Evolutionary conservation across 2,329 filamentous ascomycete species (phyloP), one percentile per base, ranked within the genome.

Genomic region (Trichoderma asperellum): DNA sequence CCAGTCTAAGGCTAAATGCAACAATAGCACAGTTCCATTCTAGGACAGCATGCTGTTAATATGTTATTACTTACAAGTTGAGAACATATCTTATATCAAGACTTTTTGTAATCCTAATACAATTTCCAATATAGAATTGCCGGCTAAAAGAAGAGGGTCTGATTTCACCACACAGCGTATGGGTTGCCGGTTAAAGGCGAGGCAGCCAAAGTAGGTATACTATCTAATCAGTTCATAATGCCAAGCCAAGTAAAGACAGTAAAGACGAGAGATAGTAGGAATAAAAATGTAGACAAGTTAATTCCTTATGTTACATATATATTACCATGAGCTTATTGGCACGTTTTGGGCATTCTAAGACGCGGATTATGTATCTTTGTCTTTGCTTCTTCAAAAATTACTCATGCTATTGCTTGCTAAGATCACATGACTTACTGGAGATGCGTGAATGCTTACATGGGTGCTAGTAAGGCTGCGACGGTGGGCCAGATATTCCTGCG

Each of bases 381-480:
- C 43, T 49, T 5, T 12, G 5, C 4, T 6, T 49, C 47, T 49
- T 49, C 11, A 24, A 4, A 12, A 11, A 24, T 24, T 49, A 49
- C 47, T 43, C 32, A 43, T n/a, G 18, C 40, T n/a, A 43, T 43
- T 12, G 18, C 24, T 34, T 57, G 35, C 35, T 27, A 40, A 37
- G 35, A 59, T 73, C 71, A 72, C 71, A 72, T 73, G 71, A 73
- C 53, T 55, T 27, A 14, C 21, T 29, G 12, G 16, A 52, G 53
- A 63, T 72, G 71, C 71, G 60, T 55, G 70, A 43, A 37, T 21
- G 24, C 43, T 62, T 72, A 63, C 69, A 72, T 69, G 69, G 70
- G 47, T 63, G 70, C 60, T 21, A 24, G 60, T 29, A 40, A 35
- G 56, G 53, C 29, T 59, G 29, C 40, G 35, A 56, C 47, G 32